These are phyloP conservation scores for Leishmania aethiopica DNA, from an alignment of 208 protist species.

Conservation along the genomic window DNA sequence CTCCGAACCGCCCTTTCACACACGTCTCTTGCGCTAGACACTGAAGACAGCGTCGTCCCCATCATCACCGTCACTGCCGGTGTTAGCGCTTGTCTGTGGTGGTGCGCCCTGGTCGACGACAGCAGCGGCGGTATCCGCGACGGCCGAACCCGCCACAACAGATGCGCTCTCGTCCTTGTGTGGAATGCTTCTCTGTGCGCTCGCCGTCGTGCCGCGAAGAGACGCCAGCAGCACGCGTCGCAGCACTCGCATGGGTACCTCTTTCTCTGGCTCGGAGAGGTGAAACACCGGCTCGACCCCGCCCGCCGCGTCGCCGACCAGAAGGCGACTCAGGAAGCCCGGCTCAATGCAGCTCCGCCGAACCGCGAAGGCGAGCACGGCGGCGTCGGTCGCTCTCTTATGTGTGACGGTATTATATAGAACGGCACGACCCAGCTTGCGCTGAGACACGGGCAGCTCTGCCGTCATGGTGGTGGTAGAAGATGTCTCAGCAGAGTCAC, in stretches of 20 bases:
- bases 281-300: constrained; percentile 41
- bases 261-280: constrained; percentile 43
- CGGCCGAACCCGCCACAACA: not conserved
- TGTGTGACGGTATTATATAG: constrained; percentile 70
- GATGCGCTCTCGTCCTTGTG: not conserved
- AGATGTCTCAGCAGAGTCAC: not conserved
- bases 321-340: constrained; percentile 46
- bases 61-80: constrained; percentile 9
- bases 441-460: not conserved
- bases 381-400: constrained; percentile 57
- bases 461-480: not conserved
- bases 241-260: constrained; percentile 53
- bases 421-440: constrained; percentile 21
- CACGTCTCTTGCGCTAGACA: constrained; percentile 15
- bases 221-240: constrained; percentile 51
- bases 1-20: not conserved
- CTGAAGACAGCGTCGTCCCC: constrained; percentile 35
- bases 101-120: not conserved
- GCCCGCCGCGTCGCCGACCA: constrained; percentile 23
- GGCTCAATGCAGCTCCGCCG: constrained; percentile 64
- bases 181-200: not conserved
- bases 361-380: constrained; percentile 64
- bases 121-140: not conserved
- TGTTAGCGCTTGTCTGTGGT: not conserved
- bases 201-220: constrained; percentile 19